phyloP scores from a whole-genome alignment of 768 basidiomycete genomes.

The Lentinula detonsa region DNA sequence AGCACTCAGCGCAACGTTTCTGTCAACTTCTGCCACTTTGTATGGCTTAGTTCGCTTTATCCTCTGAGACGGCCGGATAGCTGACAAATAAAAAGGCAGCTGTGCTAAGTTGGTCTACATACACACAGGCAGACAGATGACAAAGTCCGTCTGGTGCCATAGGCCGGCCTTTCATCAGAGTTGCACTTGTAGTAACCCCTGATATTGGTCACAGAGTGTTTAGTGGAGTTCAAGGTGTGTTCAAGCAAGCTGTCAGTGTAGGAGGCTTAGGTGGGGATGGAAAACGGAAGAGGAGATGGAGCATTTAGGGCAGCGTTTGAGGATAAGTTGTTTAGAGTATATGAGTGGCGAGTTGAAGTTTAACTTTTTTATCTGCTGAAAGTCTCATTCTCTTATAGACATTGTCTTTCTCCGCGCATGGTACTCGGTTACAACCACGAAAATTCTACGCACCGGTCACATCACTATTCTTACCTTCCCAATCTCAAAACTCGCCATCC shows the following conservation, averaged over 20 bases:
- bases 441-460: conserved; percentile 97
- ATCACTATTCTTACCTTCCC: conserved; percentile 73
- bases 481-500: neutral
- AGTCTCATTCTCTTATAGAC: conserved; percentile 39
- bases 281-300: conserved; percentile 96
- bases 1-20: no score
- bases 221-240: conserved; percentile 91
- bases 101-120: no score
- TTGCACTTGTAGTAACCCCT: no score
- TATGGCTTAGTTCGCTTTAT: no score
- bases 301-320: conserved; percentile 96
- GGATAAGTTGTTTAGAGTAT: conserved; percentile 92
- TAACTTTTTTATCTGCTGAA: neutral
- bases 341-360: conserved; percentile 72
- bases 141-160: no score
- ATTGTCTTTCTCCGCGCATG: conserved; percentile 94
- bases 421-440: conserved; percentile 94
- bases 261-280: conserved; percentile 56
- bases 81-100: no score
- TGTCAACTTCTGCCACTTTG: no score
- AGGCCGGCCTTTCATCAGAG: no score
- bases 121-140: no score
- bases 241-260: conserved; percentile 87
- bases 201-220: conserved; percentile 49
- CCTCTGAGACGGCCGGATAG: no score